A percentile compares a stretch with the other conserved stretches of the same genome.
Conservation (phyloP, 2,329 filamentous ascomycete genomes). For the Teratosphaeriaceae sp. region DNA sequence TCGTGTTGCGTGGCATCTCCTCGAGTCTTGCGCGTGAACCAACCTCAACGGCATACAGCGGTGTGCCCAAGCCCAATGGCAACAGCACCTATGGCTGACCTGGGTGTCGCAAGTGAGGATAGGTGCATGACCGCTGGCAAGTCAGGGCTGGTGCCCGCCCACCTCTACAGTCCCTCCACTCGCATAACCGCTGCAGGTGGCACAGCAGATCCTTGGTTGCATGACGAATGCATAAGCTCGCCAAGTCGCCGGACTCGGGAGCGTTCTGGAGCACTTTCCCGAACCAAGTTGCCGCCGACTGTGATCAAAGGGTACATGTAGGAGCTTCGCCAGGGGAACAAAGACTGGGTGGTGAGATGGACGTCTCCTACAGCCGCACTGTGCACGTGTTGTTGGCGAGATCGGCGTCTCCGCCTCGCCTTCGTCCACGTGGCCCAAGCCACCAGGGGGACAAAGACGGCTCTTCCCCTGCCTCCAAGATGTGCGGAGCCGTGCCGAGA, state of each 20-base stretch:
- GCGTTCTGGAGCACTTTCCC: conserved; percentile 1
- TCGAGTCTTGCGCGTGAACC: neutral
- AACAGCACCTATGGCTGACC: neutral
- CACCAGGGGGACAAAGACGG: neutral
- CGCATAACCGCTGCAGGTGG: conserved; percentile 1
- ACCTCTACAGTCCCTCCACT: no score
- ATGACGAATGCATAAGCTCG: neutral
- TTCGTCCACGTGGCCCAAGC: neutral
- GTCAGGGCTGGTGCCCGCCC: conserved; percentile 1
- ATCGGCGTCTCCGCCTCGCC: neutral
- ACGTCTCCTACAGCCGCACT: no score
- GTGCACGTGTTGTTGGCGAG: neutral
- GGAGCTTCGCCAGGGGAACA: neutral
- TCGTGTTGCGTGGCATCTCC: neutral
- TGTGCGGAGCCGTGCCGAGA: no score
- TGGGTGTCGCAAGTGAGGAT: neutral
- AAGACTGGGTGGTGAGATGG: no score
- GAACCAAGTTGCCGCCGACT: no score
- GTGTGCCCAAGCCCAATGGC: conserved; percentile 1
- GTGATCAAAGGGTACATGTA: no score
- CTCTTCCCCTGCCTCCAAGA: neutral
- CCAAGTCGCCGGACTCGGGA: neutral
- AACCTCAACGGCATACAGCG: conserved; percentile 1
- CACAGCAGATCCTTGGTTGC: neutral
- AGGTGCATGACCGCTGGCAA: conserved; percentile 1